Percentiles rank a stretch among this genome's conserved stretches.
These are phyloP conservation scores for Neurospora sublineolata DNA, from an alignment of 495 filamentous ascomycete genomes.

Conservation along the genomic window DNA sequence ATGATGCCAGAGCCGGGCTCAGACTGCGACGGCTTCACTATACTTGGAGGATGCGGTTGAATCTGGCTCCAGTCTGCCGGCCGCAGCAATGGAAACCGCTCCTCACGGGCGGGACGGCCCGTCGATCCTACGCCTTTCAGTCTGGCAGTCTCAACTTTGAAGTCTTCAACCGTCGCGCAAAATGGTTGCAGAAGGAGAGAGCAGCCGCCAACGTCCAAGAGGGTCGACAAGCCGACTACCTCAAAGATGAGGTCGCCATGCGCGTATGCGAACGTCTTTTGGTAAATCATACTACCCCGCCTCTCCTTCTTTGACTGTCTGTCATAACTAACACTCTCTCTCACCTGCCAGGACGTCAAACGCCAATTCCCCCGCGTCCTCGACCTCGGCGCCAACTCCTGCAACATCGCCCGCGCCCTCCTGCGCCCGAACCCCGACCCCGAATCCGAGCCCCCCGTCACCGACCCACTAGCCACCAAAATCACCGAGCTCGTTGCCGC, in stretches of 20 bases:
- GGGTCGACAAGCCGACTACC: conserved; percentile 75
- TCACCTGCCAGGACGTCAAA: conserved; percentile 64
- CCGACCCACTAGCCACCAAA: conserved; percentile 52
- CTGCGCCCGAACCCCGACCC: conserved; percentile 54
- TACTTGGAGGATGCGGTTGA: conserved; percentile 23
- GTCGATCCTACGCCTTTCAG: conserved; percentile 62
- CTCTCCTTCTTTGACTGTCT: not conserved
- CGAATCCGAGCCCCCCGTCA: conserved; percentile 34
- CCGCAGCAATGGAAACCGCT: conserved; percentile 4
- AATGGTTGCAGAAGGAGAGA: conserved; percentile 84
- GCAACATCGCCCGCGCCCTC: conserved; percentile 78
- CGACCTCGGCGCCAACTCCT: conserved; percentile 90
- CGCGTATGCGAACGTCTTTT: conserved; percentile 79
- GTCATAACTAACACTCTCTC: not conserved
- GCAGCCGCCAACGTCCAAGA: conserved; percentile 57
- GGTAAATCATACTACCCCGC: conserved; percentile 33
- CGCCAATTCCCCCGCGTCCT: conserved; percentile 73
- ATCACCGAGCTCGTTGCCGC: conserved; percentile 64
- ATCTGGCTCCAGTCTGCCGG: conserved; percentile 8
- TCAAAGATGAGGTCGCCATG: conserved; percentile 81
- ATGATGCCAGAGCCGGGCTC: conserved; percentile 4
- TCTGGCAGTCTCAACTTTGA: conserved; percentile 66
- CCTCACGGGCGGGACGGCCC: conserved; percentile 1
- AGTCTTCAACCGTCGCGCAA: conserved; percentile 81
- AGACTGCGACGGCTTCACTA: not conserved